Evolutionary conservation across 176 grass and related monocot species (phyloP).

Genomic region (Eleusine coracana): DNA sequence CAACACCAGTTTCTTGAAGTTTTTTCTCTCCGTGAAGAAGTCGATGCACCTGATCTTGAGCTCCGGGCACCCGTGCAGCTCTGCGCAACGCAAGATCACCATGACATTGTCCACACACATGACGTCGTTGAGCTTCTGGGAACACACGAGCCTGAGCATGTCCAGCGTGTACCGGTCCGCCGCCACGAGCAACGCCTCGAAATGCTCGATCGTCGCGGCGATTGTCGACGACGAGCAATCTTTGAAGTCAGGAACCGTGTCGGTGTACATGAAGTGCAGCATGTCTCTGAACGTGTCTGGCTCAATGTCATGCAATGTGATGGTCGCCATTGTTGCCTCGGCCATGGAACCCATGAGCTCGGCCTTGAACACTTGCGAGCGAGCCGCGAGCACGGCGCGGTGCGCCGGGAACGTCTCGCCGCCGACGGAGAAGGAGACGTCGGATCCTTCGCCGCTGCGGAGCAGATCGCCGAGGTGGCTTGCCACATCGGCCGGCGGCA

Average conservation of each 20-base stretch:
- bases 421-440: not conserved
- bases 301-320: slow-evolving; percentile 28
- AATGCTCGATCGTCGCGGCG: too few species aligned
- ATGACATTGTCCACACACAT: too few species aligned
- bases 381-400: slow-evolving; percentile 31
- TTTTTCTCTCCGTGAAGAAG: slow-evolving; percentile 31
- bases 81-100: too few species aligned
- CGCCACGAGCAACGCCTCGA: too few species aligned
- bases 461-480: not conserved
- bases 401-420: slow-evolving; percentile 6
- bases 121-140: too few species aligned
- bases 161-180: too few species aligned
- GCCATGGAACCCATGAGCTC: slow-evolving; percentile 39
- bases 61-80: too few species aligned
- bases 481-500: not conserved
- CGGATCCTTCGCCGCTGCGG: not conserved
- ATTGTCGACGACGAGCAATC: too few species aligned
- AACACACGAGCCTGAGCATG: too few species aligned
- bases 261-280: slow-evolving; percentile 52
- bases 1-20: slow-evolving; percentile 35
- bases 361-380: slow-evolving; percentile 45
- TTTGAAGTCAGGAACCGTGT: not conserved
- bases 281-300: slow-evolving; percentile 5
- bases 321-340: not conserved
- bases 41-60: slow-evolving; percentile 37